Evolutionary conservation across 768 basidiomycete species (phyloP), one percentile per base, ranked within the genome.

Genomic region (Psilocybe cubensis): DNA sequence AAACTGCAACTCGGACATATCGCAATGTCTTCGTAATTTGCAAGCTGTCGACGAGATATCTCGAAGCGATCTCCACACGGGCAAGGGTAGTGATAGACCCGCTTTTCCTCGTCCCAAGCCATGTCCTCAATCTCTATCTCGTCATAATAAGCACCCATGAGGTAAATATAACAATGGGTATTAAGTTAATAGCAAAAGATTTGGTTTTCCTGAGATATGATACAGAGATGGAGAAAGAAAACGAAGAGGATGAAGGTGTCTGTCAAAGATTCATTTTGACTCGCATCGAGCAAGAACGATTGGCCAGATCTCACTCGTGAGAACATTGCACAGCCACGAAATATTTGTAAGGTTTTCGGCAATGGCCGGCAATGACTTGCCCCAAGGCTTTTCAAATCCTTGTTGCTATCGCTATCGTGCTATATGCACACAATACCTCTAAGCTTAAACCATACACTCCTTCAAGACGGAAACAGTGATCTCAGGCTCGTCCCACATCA

Each of bases 61-160:
- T 98, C 96, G 76, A 98, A 99, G 40, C 96, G 87, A 75, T 99
- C 96, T 8, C 96, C 96, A 68, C 96, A 98, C 1, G 96, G 96
- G 68, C 95, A 99, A 0, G 96, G 96, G 71, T 96, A 97, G 78
- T 98, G 96, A 68, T 88, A 98, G 4, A 98, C 90, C 40, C 81
- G 70, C 68, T 89, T 91, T 54, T 81, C 84, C 21, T 81, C 79
- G 70, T 96, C 94, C 92, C 93, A 97, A 14, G 76, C 83, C 88
- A 97, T 96, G 67, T 97, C 96, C 69, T 98, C 96, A 52, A 98
- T 97, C 70, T 98, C 95, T 24, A 98, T 86, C 73, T 97, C 96
- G 78, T 98, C 95, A 79, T 98, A 96, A 73, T 91, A 94, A 20
- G 88, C 88, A 14, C 87, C 89, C 91, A 93, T 92, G 3, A 20